Conservation (phyloP, 441 rosid genomes). For the Viola pubescens region DNA sequence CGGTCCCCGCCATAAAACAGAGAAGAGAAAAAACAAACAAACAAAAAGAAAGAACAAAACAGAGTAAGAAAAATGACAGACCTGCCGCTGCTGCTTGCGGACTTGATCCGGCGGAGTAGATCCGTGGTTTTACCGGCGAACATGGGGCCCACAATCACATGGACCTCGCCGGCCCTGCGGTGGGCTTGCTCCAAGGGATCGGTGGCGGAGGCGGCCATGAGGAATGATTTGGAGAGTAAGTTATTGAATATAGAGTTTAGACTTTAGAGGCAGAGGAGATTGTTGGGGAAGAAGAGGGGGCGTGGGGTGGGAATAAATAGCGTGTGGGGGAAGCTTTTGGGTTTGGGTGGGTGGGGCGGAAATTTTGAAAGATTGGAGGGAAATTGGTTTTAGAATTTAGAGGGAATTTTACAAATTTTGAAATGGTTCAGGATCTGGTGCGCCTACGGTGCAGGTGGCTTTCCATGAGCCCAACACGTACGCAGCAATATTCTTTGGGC, state of each 20-base stretch:
- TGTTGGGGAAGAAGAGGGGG: neutral
- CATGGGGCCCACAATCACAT: conserved; percentile 85
- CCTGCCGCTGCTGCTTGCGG: conserved; percentile 58
- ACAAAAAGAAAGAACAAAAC: neutral
- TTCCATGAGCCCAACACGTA: too few relatives aligned
- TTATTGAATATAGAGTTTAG: neutral
- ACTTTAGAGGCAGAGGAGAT: neutral
- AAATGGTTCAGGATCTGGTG: too few relatives aligned
- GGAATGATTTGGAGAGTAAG: neutral
- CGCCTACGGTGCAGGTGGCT: too few relatives aligned
- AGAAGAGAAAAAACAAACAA: neutral
- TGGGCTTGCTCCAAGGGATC: neutral
- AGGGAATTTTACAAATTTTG: neutral
- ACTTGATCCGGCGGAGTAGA: conserved; percentile 71
- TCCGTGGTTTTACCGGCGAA: conserved; percentile 90
- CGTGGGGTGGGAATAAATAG: neutral
- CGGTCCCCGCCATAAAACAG: neutral
- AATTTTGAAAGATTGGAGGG: neutral
- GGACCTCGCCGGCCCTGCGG: conserved; percentile 43
- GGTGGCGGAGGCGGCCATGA: conserved; percentile 36
- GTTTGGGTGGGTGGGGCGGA: neutral
- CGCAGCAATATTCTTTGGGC: too few relatives aligned
- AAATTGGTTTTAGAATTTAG: neutral
- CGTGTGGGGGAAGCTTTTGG: neutral
- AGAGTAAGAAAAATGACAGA: conserved; percentile 10